Evolutionary conservation across 768 basidiomycete species (phyloP), one percentile per base, ranked within the genome.

Genomic region (Russula griseocarnosa): DNA sequence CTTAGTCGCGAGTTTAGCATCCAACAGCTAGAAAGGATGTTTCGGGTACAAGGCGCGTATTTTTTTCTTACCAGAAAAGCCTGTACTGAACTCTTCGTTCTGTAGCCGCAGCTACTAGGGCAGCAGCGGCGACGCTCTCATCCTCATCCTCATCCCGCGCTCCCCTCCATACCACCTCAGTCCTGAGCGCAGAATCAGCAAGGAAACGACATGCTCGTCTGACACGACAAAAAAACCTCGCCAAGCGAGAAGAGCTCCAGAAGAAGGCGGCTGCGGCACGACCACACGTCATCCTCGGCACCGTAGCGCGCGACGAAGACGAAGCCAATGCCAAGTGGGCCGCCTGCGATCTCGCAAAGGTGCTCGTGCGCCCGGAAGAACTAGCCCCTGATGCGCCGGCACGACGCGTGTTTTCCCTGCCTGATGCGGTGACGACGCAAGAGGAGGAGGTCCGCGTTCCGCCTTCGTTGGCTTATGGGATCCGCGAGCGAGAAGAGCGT

Each of bases 251-350:
- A 38, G 78, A 79, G 68, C 77, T 76, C 59, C 70, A 65, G 66
- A 73, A 74, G 61, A 70, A 70, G 55, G 78, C 74, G 24, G 75
- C 74, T 47, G 78, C 70, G 34, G 79, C 72, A 59, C 78, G 75
- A 52, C 81, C 88, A 18, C 86, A 90, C 69, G 84, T 89, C 62
- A 81, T 95, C 18, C 82, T 94, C 7, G 94, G 94, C 14, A 84
- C 84, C 18, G 79, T 84, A 47, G 78, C 82, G 7, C 81, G 82
- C 65, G 82, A 89, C 59, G 84, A 87, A 56, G 85, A 87, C 60
- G 20, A 46, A 22, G n/a, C 44, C 44, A 22, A 1, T n/a, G 71
- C 77, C 60, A 85, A 84, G 71, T 95, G 93, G 91, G 69, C 73
- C 46, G 76, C 78, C 28, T 85, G 84, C 72, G 81, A 86, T 74